Percentiles rank a stretch among this genome's conserved stretches.
phyloP scores from a whole-genome alignment of 2,329 filamentous ascomycete species.

The Sordariomycetes sp. region DNA sequence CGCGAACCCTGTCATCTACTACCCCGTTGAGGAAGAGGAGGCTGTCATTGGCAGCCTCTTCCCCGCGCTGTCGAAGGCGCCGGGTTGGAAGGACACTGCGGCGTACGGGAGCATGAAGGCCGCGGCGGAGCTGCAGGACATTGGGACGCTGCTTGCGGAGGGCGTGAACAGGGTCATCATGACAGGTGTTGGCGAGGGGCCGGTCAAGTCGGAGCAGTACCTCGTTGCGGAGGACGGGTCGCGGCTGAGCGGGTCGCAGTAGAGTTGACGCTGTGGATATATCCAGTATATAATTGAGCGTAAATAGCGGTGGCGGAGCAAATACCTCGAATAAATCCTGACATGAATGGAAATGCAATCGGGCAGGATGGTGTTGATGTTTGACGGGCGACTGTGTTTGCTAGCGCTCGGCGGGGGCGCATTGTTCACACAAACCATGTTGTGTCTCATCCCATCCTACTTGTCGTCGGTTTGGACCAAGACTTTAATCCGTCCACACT shows the following conservation, averaged over 20 bases:
- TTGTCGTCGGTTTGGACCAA: not conserved
- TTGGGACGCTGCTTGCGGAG: constrained; percentile 53
- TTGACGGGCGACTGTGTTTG: not conserved
- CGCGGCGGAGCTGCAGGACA: constrained; percentile 43
- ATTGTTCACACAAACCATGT: not conserved
- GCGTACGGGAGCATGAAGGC: constrained; percentile 32
- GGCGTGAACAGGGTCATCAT: constrained; percentile 84
- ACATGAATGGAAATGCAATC: not conserved
- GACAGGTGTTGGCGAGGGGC: constrained; percentile 84
- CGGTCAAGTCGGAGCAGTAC: constrained; percentile 64
- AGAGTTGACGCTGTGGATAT: constrained; percentile 3
- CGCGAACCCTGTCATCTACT: constrained; percentile 95
- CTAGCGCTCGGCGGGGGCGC: not conserved
- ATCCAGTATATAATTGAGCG: not conserved
- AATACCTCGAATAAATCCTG: not conserved
- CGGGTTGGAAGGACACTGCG: constrained; percentile 56
- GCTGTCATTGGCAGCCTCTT: constrained; percentile 70
- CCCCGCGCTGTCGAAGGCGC: constrained; percentile 44
- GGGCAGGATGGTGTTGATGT: not conserved
- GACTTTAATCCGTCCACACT: too few species aligned
- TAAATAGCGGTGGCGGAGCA: not conserved
- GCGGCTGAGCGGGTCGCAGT: constrained; percentile 15
- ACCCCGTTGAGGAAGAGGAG: constrained; percentile 64
- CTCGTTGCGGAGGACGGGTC: constrained; percentile 57
- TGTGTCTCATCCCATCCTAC: not conserved